Percentiles rank a stretch among this genome's conserved stretches.
Conservation (phyloP, 345 rosid species). For the Arabis alpina region DNA sequence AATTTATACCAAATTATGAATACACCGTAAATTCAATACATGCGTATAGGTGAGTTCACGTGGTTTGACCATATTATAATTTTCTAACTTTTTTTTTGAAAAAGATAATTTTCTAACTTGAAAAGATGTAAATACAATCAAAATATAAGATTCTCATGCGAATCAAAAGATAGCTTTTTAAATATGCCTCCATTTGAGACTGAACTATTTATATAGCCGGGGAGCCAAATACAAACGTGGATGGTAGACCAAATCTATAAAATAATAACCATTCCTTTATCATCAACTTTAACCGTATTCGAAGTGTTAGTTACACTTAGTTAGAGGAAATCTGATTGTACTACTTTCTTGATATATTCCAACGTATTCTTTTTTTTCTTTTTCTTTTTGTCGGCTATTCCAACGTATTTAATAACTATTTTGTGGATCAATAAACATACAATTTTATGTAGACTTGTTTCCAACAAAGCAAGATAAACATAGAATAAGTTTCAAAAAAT, state of each 20-base stretch:
- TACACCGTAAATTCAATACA: constrained; percentile 30
- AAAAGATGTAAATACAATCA: constrained; percentile 9
- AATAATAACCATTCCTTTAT: constrained; percentile 10
- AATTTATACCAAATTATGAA: not conserved
- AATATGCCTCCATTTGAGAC: constrained; percentile 25
- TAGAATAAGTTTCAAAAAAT: no score
- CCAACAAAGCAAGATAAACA: no score
- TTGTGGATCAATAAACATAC: no score
- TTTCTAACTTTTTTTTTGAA: no score
- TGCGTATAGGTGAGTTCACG: constrained; percentile 33
- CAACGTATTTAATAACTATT: no score
- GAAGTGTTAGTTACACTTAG: constrained; percentile 9
- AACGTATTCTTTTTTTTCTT: no score
- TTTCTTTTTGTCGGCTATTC: no score
- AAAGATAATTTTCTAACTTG: not conserved
- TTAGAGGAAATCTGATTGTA: not conserved
- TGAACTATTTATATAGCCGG: constrained; percentile 8
- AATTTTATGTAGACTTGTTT: no score
- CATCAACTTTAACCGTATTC: constrained; percentile 12
- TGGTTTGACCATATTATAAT: constrained; percentile 30
- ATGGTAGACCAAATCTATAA: constrained; percentile 35
- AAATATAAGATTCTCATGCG: not conserved
- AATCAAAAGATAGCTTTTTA: constrained; percentile 37
- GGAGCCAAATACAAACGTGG: constrained; percentile 33
- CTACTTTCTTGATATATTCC: no score